phyloP scores from a whole-genome alignment of 2,329 filamentous ascomycete species.

The Neoarthrinium moseri region DNA sequence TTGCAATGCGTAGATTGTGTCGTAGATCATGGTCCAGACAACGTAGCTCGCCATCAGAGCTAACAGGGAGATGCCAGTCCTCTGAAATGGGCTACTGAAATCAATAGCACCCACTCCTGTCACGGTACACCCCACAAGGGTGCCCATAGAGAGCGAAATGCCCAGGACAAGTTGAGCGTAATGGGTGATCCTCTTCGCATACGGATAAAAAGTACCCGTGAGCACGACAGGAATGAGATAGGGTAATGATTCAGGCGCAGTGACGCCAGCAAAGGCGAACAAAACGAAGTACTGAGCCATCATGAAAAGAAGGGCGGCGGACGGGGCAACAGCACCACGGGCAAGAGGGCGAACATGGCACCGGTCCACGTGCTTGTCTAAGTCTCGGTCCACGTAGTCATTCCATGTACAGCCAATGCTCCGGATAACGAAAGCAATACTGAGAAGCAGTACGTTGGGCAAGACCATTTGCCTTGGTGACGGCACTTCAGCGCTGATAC shows the following conservation, averaged over 20 bases:
- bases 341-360: slow-evolving; percentile 31
- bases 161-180: slow-evolving; percentile 33
- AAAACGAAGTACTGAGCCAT: slow-evolving; percentile 22
- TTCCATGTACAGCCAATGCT: slow-evolving; percentile 36
- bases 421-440: slow-evolving; percentile 31
- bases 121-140: slow-evolving; percentile 27
- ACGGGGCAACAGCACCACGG: slow-evolving; percentile 28
- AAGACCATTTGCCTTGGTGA: slow-evolving; percentile 15
- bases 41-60: slow-evolving; percentile 26
- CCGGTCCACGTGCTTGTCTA: slow-evolving; percentile 29
- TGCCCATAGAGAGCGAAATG: slow-evolving; percentile 28
- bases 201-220: slow-evolving; percentile 30
- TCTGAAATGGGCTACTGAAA: slow-evolving; percentile 16
- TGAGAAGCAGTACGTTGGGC: slow-evolving; percentile 18
- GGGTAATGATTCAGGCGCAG: slow-evolving; percentile 20
- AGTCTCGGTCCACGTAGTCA: slow-evolving; percentile 31
- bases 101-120: too few species aligned
- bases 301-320: slow-evolving; percentile 28
- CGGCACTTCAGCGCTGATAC: too few species aligned
- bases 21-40: slow-evolving; percentile 32
- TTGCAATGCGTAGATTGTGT: slow-evolving; percentile 35
- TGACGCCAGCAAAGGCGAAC: slow-evolving; percentile 19
- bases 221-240: slow-evolving; percentile 25
- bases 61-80: slow-evolving; percentile 20
- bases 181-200: slow-evolving; percentile 33